Base-by-base conservation (phyloP, 345 rosid genomes). In the Heritiera fomes region DNA sequence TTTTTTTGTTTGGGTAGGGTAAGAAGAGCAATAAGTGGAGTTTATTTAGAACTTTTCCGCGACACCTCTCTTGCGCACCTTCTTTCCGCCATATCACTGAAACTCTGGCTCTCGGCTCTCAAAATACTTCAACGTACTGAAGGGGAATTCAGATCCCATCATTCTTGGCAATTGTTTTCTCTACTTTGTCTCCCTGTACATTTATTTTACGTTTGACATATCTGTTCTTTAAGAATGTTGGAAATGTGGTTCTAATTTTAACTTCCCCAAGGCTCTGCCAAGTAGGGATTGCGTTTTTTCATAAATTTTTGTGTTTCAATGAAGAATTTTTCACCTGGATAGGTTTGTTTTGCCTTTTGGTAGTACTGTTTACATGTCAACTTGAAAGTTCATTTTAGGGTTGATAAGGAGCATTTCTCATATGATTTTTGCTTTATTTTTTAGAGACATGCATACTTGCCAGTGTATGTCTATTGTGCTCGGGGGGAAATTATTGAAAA, bases 81-180 rank as follows among this genome's bases (percentile, higher is more conserved):
- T 68, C 12, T 64, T 53, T 30, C 79, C 28, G 47, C 4, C 18
- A 11, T 60, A 30, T 71, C 7, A 59, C 73, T 63, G 47, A 73
- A 80, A 28, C 66, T 68, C 71, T 81, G 82, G 61, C 78, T 73
- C 66, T 52, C 34, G 81, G n/a, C 20, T 28, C 66, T 52, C 41
- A 4, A 4, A 2, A 0, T 4, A 40, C 68, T 71, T 53, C 41
- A 56, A 13, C 74, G 10, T 45, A 34, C 23, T 76, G 40, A 34
- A 52, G 12, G 34, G 80, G 75, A 47, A 76, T 34, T 47, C 73
- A 75, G 84, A 80, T 83, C 84, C 83, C 73, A 71, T 72, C 30
- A 72, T 71, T 68, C 41, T 65, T 43, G 84, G 84, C 78, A 80
- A 78, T 67, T 53, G 23, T 64, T 72, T 46, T 38, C 53, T 58